Evolutionary conservation across 148 eudicot species (phyloP).

Genomic region (Pharnaceum exiguum): DNA sequence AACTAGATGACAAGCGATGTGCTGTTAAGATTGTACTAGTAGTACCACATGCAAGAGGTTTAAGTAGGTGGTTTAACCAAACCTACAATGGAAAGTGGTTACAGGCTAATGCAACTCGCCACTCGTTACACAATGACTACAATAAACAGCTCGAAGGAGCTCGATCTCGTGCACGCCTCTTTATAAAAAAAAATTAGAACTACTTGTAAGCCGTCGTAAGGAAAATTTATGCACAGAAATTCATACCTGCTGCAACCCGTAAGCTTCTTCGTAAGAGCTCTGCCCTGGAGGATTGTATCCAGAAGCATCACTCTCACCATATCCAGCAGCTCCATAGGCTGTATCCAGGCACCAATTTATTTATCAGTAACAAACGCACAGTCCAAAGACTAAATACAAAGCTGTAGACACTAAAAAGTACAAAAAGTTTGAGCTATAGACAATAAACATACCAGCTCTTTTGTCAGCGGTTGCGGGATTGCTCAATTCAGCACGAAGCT

Average conservation of each 20-base stretch:
- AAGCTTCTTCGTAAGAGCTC: conserved; percentile 41
- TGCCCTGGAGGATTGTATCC: conserved; percentile 49
- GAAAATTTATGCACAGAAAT: not conserved
- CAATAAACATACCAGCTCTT: conserved; percentile 46
- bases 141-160: too few species aligned
- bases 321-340: conserved; percentile 55
- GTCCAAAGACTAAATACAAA: not conserved
- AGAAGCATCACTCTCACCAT: conserved; percentile 46
- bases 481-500: conserved; percentile 74
- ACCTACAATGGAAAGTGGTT: too few species aligned
- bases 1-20: too few species aligned
- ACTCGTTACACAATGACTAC: too few species aligned
- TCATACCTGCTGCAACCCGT: conserved; percentile 62
- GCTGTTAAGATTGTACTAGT: too few species aligned
- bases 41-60: too few species aligned
- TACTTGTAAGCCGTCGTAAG: not conserved
- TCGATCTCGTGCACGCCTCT: too few species aligned
- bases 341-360: conserved; percentile 1
- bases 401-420: not conserved
- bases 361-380: not conserved
- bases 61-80: too few species aligned
- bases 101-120: too few species aligned
- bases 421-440: not conserved
- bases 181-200: not conserved
- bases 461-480: conserved; percentile 53